A percentile compares a stretch with the other conserved stretches of the same genome.
These are phyloP conservation scores for Sextonia rubra DNA, from an alignment of 164 flowering plant genomes.

Conservation along the genomic window DNA sequence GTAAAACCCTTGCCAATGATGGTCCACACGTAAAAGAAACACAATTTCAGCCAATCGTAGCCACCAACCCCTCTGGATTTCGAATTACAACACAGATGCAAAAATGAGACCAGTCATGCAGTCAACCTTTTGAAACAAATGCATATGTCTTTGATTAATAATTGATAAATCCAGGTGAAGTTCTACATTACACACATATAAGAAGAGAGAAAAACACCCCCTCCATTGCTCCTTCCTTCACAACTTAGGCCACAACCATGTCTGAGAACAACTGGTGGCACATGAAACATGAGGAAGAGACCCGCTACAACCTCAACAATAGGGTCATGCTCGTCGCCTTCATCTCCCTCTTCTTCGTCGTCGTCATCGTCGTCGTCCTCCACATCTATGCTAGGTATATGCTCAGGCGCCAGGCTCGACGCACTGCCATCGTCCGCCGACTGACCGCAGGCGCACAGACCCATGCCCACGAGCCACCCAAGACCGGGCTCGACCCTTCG, in stretches of 20 bases:
- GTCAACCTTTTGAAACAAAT: too few relatives aligned
- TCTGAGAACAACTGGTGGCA: neutral
- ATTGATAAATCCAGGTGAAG: neutral
- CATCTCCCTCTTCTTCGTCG: slow-evolving; percentile 21
- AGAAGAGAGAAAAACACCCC: neutral
- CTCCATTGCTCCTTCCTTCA: neutral
- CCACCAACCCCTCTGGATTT: too few relatives aligned
- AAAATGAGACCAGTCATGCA: too few relatives aligned
- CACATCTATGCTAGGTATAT: slow-evolving; percentile 31
- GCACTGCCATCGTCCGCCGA: slow-evolving; percentile 16
- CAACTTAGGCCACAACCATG: neutral
- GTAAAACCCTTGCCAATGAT: too few relatives aligned
- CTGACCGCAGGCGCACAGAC: slow-evolving; percentile 3
- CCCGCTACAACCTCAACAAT: slow-evolving; percentile 7
- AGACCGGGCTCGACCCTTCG: slow-evolving; percentile 28
- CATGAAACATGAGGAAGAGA: neutral
- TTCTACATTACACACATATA: neutral
- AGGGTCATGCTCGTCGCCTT: slow-evolving; percentile 34
- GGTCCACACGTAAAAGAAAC: too few relatives aligned
- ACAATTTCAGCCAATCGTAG: too few relatives aligned
- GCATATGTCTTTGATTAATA: too few relatives aligned
- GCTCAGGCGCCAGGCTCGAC: slow-evolving; percentile 27
- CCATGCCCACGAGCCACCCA: slow-evolving; percentile 16
- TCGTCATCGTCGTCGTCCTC: slow-evolving; percentile 25
- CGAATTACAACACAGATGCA: too few relatives aligned